Evolutionary conservation across 148 eudicot species (phyloP).

Genomic region (Talinum fruticosum): DNA sequence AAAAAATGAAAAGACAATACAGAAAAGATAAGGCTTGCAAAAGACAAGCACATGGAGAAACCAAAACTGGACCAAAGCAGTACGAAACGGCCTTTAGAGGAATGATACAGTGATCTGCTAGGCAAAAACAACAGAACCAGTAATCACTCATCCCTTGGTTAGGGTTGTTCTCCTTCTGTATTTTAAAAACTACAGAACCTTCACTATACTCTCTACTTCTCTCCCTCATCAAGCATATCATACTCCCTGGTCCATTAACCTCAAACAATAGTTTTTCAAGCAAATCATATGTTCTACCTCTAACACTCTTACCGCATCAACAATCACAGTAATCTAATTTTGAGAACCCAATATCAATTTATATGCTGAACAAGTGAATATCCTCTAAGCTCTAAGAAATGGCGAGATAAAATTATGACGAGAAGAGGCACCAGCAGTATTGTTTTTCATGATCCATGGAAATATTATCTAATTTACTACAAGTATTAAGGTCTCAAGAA

Average conservation of each 20-base stretch:
- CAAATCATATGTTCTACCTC: neutral
- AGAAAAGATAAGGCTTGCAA: neutral
- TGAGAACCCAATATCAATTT: too few species aligned
- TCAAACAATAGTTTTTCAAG: neutral
- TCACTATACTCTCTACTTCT: neutral
- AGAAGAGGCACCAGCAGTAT: neutral
- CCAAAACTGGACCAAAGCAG: neutral
- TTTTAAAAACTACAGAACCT: neutral
- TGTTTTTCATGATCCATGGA: neutral
- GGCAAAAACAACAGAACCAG: neutral
- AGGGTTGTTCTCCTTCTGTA: neutral
- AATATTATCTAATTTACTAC: neutral
- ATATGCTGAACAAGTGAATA: neutral
- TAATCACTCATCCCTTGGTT: neutral
- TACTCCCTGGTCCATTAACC: neutral
- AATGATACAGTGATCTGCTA: too few species aligned
- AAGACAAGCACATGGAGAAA: neutral
- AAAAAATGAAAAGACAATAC: neutral
- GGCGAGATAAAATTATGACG: neutral
- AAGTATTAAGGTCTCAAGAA: slow-evolving; percentile 1
- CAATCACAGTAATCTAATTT: neutral
- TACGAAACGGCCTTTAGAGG: neutral
- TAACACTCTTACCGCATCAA: neutral
- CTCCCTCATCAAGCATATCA: neutral
- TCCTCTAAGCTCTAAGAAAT: neutral